phyloP scores from a whole-genome alignment of 805 yeast species.

The Wickerhamiella azymoides region DNA sequence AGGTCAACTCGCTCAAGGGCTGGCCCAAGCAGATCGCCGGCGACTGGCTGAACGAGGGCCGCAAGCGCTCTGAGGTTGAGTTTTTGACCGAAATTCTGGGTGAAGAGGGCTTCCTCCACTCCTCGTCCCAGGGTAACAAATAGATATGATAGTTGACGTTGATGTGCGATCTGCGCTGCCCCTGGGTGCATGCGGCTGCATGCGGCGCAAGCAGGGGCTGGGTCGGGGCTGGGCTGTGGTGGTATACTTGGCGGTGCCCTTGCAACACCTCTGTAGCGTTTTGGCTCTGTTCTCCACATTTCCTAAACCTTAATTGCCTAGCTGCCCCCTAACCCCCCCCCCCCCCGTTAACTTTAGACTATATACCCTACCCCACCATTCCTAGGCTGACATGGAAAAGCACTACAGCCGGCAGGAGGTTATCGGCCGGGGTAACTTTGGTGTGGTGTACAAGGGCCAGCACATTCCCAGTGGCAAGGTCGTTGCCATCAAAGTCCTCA shows the following conservation, averaged over 20 bases:
- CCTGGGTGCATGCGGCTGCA: too few relatives aligned
- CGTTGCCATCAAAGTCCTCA: constrained; percentile 85
- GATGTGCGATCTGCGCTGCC: too few relatives aligned
- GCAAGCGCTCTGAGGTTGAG: constrained; percentile 80
- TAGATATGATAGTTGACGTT: neutral
- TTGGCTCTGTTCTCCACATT: too few relatives aligned
- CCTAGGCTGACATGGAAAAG: neutral
- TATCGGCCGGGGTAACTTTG: constrained; percentile 93
- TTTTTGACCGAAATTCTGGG: constrained; percentile 44
- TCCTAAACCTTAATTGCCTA: too few relatives aligned
- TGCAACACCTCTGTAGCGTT: too few relatives aligned
- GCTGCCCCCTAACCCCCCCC: neutral
- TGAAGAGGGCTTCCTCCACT: constrained; percentile 25
- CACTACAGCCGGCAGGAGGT: constrained; percentile 69
- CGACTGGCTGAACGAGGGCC: constrained; percentile 83
- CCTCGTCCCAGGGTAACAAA: constrained; percentile 11
- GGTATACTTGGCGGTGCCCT: too few relatives aligned
- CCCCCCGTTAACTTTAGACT: too few relatives aligned
- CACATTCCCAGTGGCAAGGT: constrained; percentile 47
- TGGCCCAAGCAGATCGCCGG: constrained; percentile 83
- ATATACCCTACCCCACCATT: neutral
- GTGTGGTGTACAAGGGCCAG: constrained; percentile 81
- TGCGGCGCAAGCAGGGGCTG: too few relatives aligned
- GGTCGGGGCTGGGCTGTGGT: too few relatives aligned
- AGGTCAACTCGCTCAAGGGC: constrained; percentile 77